Evolutionary conservation across 345 rosid species (phyloP).

Genomic region (Salix brachista): DNA sequence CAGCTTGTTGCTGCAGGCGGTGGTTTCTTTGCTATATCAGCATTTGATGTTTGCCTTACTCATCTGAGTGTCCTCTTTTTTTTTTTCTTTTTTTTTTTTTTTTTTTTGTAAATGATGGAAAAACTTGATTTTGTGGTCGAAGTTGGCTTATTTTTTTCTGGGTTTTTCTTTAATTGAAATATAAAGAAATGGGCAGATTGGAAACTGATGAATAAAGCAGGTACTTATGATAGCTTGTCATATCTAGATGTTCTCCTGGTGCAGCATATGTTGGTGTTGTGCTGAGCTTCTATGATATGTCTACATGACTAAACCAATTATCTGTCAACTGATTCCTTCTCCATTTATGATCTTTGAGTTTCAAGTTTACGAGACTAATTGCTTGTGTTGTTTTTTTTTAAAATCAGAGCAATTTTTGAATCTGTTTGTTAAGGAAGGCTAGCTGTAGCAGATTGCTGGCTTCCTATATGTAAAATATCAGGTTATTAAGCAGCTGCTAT

Average conservation of each 20-base stretch:
- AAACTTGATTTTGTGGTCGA: background rate
- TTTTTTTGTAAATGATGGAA: background rate
- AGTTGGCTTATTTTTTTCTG: background rate
- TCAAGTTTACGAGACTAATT: no score
- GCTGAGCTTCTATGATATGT: conserved; percentile 25
- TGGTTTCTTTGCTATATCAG: conserved; percentile 29
- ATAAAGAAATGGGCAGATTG: conserved; percentile 7
- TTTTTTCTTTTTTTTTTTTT: conserved; percentile 2
- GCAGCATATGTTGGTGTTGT: conserved; percentile 6
- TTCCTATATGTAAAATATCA: no score
- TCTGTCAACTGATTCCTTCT: conserved; percentile 1
- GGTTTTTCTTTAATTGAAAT: background rate
- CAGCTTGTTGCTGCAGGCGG: conserved; percentile 46
- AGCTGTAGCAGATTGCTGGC: no score
- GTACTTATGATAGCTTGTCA: conserved; percentile 21
- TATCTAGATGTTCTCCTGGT: conserved; percentile 7
- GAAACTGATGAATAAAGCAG: conserved; percentile 29
- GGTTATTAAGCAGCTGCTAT: no score
- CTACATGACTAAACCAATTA: conserved; percentile 1
- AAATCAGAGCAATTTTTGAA: no score
- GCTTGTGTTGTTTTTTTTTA: no score
- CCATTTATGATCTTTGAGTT: no score
- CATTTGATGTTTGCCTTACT: conserved; percentile 65
- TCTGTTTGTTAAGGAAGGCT: no score
- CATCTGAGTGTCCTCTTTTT: conserved; percentile 51